Base-by-base conservation (phyloP, 768 basidiomycete species). In the Trametes cingulata region DNA sequence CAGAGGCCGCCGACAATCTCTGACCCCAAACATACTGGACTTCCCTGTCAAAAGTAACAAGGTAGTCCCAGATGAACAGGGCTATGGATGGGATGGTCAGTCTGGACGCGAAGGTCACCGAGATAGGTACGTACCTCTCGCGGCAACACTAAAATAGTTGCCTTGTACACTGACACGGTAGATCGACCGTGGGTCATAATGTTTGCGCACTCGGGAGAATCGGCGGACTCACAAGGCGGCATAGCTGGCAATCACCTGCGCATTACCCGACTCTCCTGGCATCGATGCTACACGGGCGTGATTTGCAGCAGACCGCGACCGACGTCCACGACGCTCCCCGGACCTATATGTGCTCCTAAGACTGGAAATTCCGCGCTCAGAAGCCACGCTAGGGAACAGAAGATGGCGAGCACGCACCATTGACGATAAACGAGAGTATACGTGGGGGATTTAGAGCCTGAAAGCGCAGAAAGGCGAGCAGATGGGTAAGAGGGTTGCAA, bases 61-160 rank as follows among this genome's bases (percentile, higher is more conserved):
- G 27, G 40, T 58, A 67, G 51, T 67, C 66, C 63, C 63, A 67
- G 1, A 67, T 14, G 29, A 65, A 67, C 0, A 67, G 54, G 2
- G 47, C 66, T 67, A 13, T 20, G 9, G 25, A 12, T 20, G 1
- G 19, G 5, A 6, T 17, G 8, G 13, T 3, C 14, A 27, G 7
- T 25, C 46, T 17, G 45, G n/a, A 19, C 33, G 5, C 6, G 7
- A 43, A 15, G 20, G 37, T 15, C 14, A 6, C 50, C 20, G n/a
- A 19, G 24, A 17, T 22, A 33, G 6, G 19, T 0, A 48, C 61
- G 6, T 33, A 65, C 66, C 61, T 51, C 63, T 53, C 17, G 64
- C 58, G 19, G 66, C 47, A 4, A 63, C 40, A 41, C 20, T 63
- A 24, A 36, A 61, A 35, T 65, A 65, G 43, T 65, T 60, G 2